Evolutionary conservation across 169 alveolate genomes (phyloP).

Genomic region (Eimeria tenella): DNA sequence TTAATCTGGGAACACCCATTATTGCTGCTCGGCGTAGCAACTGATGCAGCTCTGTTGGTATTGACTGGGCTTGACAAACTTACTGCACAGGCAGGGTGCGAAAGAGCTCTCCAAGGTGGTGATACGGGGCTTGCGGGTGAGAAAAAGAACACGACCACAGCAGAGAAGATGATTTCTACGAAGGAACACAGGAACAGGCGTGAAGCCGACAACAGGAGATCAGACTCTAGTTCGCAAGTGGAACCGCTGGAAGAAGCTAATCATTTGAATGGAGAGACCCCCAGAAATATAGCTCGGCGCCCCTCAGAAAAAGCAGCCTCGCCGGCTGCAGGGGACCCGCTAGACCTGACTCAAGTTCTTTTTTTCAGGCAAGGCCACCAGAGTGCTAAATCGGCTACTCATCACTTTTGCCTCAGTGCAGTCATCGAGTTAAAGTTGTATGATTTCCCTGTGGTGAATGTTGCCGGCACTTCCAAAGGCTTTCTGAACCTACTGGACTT

Average conservation of each 20-base stretch:
- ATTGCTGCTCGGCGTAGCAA: slow-evolving; percentile 41
- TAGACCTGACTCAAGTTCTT: slow-evolving; percentile 21
- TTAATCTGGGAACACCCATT: slow-evolving; percentile 54
- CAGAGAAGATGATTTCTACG: background rate
- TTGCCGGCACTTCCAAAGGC: background rate
- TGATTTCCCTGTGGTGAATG: background rate
- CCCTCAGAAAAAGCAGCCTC: background rate
- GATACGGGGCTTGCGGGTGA: background rate
- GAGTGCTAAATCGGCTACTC: background rate
- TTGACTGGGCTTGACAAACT: slow-evolving; percentile 21
- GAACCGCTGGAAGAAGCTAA: slow-evolving; percentile 51
- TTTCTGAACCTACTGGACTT: background rate
- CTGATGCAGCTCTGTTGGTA: slow-evolving; percentile 42
- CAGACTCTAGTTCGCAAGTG: slow-evolving; percentile 22
- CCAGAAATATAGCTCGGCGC: too few species aligned
- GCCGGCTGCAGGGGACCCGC: slow-evolving; percentile 4
- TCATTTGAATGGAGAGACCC: background rate
- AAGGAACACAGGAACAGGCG: background rate
- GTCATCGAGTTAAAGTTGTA: background rate
- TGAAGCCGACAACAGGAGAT: background rate
- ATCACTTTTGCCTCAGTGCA: too few species aligned
- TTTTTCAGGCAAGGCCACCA: slow-evolving; percentile 41
- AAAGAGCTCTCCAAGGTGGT: background rate
- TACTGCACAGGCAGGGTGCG: background rate
- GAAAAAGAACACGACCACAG: background rate